A percentile compares a stretch with the other conserved stretches of the same genome.
These are phyloP conservation scores for Pseudognaphalium luteoalbum DNA, from an alignment of 129 eudicot species.

Conservation along the genomic window DNA sequence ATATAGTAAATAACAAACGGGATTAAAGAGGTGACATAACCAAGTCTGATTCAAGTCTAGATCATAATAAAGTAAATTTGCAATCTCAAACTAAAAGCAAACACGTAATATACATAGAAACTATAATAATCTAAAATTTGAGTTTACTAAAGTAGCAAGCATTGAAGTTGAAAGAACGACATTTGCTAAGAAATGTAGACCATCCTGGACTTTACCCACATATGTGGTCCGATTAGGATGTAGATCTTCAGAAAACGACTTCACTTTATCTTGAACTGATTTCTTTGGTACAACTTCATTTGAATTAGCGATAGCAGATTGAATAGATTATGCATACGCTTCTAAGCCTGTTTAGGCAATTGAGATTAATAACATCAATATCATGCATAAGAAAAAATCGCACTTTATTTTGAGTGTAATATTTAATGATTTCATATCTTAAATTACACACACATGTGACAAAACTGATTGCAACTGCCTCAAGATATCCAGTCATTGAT, in stretches of 20 bases:
- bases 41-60: constrained; percentile 23
- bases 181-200: constrained; percentile 68
- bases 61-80: constrained; percentile 21
- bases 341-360: constrained; percentile 67
- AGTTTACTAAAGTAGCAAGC: constrained; percentile 56
- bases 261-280: constrained; percentile 68
- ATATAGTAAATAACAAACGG: too few species aligned
- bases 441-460: constrained; percentile 56
- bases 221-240: constrained; percentile 59
- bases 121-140: constrained; percentile 21
- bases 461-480: constrained; percentile 80
- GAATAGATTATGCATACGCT: constrained; percentile 74
- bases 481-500: constrained; percentile 63
- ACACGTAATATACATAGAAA: constrained; percentile 40
- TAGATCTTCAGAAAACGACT: constrained; percentile 52
- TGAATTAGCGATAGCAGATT: constrained; percentile 55
- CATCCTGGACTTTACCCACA: constrained; percentile 76
- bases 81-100: constrained; percentile 21
- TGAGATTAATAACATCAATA: constrained; percentile 3
- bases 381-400: background rate
- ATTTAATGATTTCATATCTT: background rate
- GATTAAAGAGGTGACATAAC: too few species aligned
- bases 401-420: background rate
- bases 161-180: constrained; percentile 67
- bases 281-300: constrained; percentile 50